phyloP scores from a whole-genome alignment of 169 alveolate genomes.

The Pseudocohnilembus persalinus region DNA sequence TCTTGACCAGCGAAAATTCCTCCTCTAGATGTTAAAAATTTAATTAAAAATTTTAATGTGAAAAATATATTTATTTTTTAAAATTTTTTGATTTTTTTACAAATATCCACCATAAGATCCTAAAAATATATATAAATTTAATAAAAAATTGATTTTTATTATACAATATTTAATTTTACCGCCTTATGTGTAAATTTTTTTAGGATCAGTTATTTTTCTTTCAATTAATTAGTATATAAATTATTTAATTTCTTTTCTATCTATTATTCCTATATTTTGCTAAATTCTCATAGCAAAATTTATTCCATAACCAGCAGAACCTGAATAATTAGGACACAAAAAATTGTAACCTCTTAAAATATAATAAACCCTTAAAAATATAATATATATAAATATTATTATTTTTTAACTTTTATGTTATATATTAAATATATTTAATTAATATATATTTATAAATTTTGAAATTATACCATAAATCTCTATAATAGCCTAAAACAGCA shows the following conservation, averaged over 20 bases:
- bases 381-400: no score
- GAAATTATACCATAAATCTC: background rate
- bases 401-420: no score
- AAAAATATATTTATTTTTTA: no score
- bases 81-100: background rate
- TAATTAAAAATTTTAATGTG: no score
- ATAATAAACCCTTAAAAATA: no score
- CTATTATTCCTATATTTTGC: background rate
- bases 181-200: background rate
- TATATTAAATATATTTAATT: no score
- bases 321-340: background rate
- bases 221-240: background rate
- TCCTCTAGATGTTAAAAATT: background rate
- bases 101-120: background rate
- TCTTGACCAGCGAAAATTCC: background rate
- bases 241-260: background rate
- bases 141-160: no score
- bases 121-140: no score
- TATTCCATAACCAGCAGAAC: background rate
- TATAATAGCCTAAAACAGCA: background rate
- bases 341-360: background rate
- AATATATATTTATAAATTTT: no score
- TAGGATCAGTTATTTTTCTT: background rate
- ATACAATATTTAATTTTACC: no score
- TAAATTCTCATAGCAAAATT: background rate